Conservation (phyloP, 2,329 filamentous ascomycete genomes). For the Scleromitrula shiraiana region DNA sequence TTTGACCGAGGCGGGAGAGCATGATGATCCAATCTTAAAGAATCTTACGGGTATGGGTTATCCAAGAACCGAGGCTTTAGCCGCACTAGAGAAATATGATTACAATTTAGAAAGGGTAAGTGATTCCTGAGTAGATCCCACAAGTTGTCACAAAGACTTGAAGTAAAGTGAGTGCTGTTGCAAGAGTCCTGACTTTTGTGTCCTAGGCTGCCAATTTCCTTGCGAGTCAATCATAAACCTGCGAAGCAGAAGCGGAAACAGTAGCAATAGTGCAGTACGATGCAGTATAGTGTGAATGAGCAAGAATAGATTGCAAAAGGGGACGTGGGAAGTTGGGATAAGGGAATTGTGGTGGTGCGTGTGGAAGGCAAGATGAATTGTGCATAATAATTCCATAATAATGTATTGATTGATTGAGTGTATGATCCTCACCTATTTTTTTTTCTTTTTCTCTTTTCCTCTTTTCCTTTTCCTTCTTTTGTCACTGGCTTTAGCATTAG, state of each 20-base stretch:
- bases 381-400: background rate
- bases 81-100: slow-evolving; percentile 86
- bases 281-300: too few relatives aligned
- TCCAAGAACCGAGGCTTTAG: slow-evolving; percentile 60
- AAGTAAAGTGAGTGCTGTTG: too few relatives aligned
- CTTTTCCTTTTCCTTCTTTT: too few relatives aligned
- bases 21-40: slow-evolving; percentile 89
- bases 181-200: too few relatives aligned
- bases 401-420: background rate
- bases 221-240: slow-evolving; percentile 26
- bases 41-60: slow-evolving; percentile 88
- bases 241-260: background rate
- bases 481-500: too few relatives aligned
- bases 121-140: too few relatives aligned
- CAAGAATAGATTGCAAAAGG: too few relatives aligned
- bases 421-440: too few relatives aligned
- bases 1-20: slow-evolving; percentile 64
- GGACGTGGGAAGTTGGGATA: background rate
- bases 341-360: background rate
- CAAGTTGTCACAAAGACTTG: too few relatives aligned
- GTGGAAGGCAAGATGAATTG: background rate
- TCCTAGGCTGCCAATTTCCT: slow-evolving; percentile 31
- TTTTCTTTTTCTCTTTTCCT: too few relatives aligned
- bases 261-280: too few relatives aligned
- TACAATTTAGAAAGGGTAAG: slow-evolving; percentile 92